A percentile compares a stretch with the other conserved stretches of the same genome.
phyloP scores from a whole-genome alignment of 345 rosid genomes.

The Populus davidiana region DNA sequence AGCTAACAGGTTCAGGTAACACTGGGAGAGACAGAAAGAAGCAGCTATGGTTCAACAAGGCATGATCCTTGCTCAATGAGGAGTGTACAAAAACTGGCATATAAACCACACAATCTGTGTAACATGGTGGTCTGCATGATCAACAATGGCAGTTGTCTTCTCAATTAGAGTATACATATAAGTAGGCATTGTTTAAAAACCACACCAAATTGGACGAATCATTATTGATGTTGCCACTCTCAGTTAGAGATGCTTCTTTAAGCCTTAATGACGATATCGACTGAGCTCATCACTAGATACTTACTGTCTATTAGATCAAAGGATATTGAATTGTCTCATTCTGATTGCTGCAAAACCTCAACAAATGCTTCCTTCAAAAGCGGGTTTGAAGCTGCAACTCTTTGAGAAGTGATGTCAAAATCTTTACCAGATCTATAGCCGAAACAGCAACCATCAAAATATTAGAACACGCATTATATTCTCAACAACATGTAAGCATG shows the following conservation, averaged over 20 bases:
- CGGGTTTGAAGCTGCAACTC: slow-evolving; percentile 87
- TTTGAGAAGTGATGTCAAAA: slow-evolving; percentile 69
- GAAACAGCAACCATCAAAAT: slow-evolving; percentile 14
- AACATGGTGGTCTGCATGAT: neutral
- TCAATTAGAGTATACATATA: no score
- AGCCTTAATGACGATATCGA: no score
- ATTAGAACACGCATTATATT: slow-evolving; percentile 1
- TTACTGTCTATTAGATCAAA: no score
- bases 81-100: neutral
- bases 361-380: slow-evolving; percentile 66
- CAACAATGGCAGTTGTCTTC: no score
- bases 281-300: no score
- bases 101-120: neutral
- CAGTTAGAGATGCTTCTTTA: no score
- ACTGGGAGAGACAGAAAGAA: neutral
- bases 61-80: neutral
- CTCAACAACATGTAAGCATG: neutral
- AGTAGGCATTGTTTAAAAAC: no score
- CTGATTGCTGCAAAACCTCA: slow-evolving; percentile 51
- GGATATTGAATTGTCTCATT: slow-evolving; percentile 13
- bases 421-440: slow-evolving; percentile 76
- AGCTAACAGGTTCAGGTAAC: neutral
- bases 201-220: neutral
- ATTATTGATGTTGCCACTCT: neutral
- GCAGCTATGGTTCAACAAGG: neutral